A percentile compares a stretch with the other conserved stretches of the same genome.
These are phyloP conservation scores for Colletotrichum neosansevieriae DNA, from an alignment of 2,329 filamentous ascomycete genomes.

Conservation along the genomic window DNA sequence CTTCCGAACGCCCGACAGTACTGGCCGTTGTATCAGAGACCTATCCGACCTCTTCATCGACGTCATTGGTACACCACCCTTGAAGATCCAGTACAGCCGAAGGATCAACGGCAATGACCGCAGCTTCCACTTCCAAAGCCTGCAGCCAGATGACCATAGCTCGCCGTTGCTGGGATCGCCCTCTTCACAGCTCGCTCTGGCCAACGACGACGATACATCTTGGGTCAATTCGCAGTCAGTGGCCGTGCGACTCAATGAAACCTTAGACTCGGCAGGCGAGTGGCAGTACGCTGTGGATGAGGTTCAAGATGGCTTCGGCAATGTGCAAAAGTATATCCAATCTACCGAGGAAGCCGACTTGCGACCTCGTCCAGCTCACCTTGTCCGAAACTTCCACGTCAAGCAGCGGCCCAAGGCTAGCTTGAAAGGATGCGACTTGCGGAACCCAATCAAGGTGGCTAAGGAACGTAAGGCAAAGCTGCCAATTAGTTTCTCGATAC, in stretches of 20 bases:
- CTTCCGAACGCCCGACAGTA: constrained; percentile 72
- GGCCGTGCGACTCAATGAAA: constrained; percentile 88
- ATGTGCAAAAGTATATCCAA: constrained; percentile 80
- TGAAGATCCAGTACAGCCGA: constrained; percentile 93
- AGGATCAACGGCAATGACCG: constrained; percentile 86
- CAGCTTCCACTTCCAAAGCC: constrained; percentile 90
- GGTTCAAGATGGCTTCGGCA: constrained; percentile 91
- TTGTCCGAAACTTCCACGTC: constrained; percentile 84
- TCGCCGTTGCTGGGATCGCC: constrained; percentile 79
- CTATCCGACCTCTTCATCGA: constrained; percentile 87
- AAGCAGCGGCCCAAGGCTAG: constrained; percentile 85
- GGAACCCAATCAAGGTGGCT: constrained; percentile 85
- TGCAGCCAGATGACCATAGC: constrained; percentile 87
- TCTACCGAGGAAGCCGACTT: constrained; percentile 76
- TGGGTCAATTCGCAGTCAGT: constrained; percentile 86
- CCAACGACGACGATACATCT: constrained; percentile 74
- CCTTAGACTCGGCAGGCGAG: constrained; percentile 79
- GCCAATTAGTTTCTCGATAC: constrained; percentile 77
- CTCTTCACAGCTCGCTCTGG: constrained; percentile 67
- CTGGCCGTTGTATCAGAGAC: constrained; percentile 85
- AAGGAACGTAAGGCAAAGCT: constrained; percentile 77
- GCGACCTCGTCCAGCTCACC: constrained; percentile 69
- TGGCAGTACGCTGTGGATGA: constrained; percentile 95
- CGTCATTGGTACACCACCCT: constrained; percentile 87
- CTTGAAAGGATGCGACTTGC: constrained; percentile 81